Percentiles rank a stretch among this genome's conserved stretches.
Conservation (phyloP, 306 rosid genomes). For the Begonia loranthoides region DNA sequence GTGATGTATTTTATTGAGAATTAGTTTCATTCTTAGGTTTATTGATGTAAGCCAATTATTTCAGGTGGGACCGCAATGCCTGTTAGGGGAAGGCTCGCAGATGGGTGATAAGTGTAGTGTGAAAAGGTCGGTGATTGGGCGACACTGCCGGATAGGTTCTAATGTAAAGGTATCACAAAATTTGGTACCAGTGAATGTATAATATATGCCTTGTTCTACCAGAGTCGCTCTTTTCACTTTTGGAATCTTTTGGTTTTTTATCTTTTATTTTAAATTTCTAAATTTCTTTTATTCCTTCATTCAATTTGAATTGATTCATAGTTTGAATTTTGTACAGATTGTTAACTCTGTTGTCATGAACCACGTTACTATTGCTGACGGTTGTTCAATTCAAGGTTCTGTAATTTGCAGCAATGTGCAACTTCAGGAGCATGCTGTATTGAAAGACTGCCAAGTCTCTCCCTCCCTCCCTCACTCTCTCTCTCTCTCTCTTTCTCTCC, state of each 20-base stretch:
- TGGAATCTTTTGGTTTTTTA: too few species aligned
- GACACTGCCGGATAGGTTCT: slow-evolving; percentile 97
- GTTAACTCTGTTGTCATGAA: slow-evolving; percentile 87
- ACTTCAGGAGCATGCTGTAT: slow-evolving; percentile 79
- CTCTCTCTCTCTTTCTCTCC: neutral
- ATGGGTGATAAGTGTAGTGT: slow-evolving; percentile 98
- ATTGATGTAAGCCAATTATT: slow-evolving; percentile 1
- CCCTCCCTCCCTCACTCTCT: neutral
- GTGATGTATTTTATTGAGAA: too few species aligned
- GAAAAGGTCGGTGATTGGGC: slow-evolving; percentile 91
- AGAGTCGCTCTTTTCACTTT: too few species aligned
- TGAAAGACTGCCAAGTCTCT: slow-evolving; percentile 88
- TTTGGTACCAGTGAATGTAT: neutral
- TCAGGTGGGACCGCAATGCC: slow-evolving; percentile 98
- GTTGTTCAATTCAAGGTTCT: slow-evolving; percentile 88
- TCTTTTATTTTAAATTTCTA: too few species aligned
- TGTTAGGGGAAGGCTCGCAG: slow-evolving; percentile 97
- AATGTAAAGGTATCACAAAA: slow-evolving; percentile 61
- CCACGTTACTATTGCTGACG: slow-evolving; percentile 82
- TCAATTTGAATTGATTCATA: too few species aligned
- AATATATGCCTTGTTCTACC: too few species aligned
- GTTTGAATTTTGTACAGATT: slow-evolving; percentile 26
- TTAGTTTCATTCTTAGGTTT: neutral
- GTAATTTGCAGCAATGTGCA: slow-evolving; percentile 87
- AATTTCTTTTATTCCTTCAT: too few species aligned